These are phyloP conservation scores for Eimeria necatrix DNA, from an alignment of 169 alveolate species.

Conservation along the genomic window DNA sequence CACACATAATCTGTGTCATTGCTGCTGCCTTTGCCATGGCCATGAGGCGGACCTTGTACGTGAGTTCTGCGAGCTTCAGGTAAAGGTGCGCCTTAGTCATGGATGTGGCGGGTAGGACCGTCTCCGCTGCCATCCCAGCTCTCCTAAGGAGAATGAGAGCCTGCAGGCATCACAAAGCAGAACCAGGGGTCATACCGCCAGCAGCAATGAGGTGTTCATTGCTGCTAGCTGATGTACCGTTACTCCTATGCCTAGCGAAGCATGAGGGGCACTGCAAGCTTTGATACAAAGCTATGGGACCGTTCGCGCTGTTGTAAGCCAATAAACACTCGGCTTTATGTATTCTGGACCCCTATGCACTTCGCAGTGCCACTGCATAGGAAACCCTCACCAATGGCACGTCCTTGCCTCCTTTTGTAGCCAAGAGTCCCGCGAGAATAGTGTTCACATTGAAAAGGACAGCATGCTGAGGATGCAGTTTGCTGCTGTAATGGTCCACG, in stretches of 20 bases:
- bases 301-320: too few species aligned
- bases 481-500: constrained; percentile 86
- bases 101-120: constrained; percentile 90
- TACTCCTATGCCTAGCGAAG: too few species aligned
- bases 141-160: constrained; percentile 86
- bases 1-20: not conserved
- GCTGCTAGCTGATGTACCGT: not conserved
- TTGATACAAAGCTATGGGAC: too few species aligned
- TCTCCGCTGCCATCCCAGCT: constrained; percentile 90
- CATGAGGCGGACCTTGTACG: constrained; percentile 79
- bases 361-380: not conserved
- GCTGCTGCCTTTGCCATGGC: not conserved
- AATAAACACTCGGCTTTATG: too few species aligned
- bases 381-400: constrained; percentile 60
- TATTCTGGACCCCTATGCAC: too few species aligned
- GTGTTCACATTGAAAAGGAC: constrained; percentile 89
- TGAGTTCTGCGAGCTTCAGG: constrained; percentile 88
- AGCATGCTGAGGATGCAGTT: constrained; percentile 92
- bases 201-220: not conserved
- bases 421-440: constrained; percentile 90
- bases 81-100: constrained; percentile 91
- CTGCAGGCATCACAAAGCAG: not conserved
- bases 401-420: constrained; percentile 86
- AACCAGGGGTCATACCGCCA: not conserved
- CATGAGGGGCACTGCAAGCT: too few species aligned